These are phyloP conservation scores for Geosmithia flava DNA, from an alignment of 2,329 filamentous ascomycete species.

Conservation along the genomic window DNA sequence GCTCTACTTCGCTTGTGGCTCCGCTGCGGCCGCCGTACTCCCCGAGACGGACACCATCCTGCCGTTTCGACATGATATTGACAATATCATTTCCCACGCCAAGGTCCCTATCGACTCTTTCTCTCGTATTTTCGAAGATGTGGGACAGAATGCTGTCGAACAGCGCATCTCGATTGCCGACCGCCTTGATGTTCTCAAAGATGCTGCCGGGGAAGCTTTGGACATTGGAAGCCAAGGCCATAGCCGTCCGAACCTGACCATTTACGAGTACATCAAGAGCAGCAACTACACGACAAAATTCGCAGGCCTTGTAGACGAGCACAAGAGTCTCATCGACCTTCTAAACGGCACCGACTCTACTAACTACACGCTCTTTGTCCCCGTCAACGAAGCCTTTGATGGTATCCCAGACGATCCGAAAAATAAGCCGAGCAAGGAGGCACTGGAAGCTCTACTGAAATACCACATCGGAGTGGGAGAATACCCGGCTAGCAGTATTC, in stretches of 20 bases:
- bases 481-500: conserved; percentile 53
- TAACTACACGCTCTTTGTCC: conserved; percentile 75
- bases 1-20: not conserved
- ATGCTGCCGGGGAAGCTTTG: conserved; percentile 1
- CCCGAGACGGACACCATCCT: not conserved
- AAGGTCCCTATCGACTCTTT: not conserved
- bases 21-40: not conserved
- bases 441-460: conserved; percentile 53
- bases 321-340: conserved; percentile 56
- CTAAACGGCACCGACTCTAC: conserved; percentile 59
- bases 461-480: conserved; percentile 65
- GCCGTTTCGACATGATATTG: not conserved
- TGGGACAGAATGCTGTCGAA: not conserved
- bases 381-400: conserved; percentile 65
- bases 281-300: conserved; percentile 70
- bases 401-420: conserved; percentile 28
- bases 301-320: conserved; percentile 60
- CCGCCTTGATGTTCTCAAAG: conserved; percentile 1
- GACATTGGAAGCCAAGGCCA: conserved; percentile 2
- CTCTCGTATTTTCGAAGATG: not conserved
- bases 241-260: conserved; percentile 50
- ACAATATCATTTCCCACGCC: not conserved
- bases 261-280: conserved; percentile 68
- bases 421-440: conserved; percentile 56
- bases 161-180: not conserved